Evolutionary conservation across 129 eudicot species (phyloP), one percentile per base, ranked within the genome.

Genomic region (Tanacetum coccineum): DNA sequence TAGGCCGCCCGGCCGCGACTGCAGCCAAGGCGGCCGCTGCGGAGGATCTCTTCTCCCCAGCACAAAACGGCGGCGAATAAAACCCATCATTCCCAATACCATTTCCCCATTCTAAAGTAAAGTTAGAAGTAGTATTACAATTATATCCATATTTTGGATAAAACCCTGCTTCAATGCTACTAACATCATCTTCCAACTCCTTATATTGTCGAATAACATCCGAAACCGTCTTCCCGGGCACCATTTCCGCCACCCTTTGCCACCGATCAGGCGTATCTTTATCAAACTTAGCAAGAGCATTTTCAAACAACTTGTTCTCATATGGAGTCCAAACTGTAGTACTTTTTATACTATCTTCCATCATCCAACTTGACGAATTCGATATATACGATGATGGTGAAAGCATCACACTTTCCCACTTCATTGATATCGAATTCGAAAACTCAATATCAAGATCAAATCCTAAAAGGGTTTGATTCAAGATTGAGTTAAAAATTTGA

Each of bases 81-180:
- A 69, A 76, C 21, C 80, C 90, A 77, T 82, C 84, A 70, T 70
- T 66, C 1, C 74, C 82, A 78, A 76, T 73, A 40, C 60, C 36
- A 20, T 74, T 77, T 5, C 92, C 95, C 96, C 95, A 85, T 46
- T 92, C 98, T 19, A 92, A 74, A 14, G 96, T 88, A 62, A 92
- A 85, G 6, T 30, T 30, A 67, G 84, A 73, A 54, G 88, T 85
- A 40, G 84, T 69, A 44, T 70, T 73, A 30, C 51, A 60, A 68
- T 40, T 75, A 72, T 84, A 94, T 0, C 88, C 92, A 56, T 93
- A 90, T 68, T 82, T 80, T 17, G 97, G 95, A 62, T 81, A 36
- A 21, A 82, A 61, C 46, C 99, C 99, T 28, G 99, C 99, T 74
- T 94, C 99, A 44, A 94, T 94, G 55, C 88, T 89, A 68, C 87